Base-by-base conservation (phyloP, 441 rosid species). In the Adansonia gregorii region DNA sequence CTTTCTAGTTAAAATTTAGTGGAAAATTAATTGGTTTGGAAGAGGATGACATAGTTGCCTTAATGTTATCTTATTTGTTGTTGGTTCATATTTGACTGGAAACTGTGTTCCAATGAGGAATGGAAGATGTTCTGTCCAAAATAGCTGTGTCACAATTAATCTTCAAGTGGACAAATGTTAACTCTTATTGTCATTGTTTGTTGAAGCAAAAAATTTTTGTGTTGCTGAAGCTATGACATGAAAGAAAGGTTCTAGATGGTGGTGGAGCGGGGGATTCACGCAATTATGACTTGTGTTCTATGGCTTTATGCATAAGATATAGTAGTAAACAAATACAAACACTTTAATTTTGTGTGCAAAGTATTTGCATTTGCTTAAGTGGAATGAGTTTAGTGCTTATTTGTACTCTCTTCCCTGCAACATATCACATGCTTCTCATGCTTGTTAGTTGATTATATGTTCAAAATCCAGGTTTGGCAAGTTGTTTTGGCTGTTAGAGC, bases 381-480 rank as follows among this genome's bases (percentile, higher is more conserved):
- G 72, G 14, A 56, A n/a, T 63, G 75, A 51, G 8, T 54, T 76
- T 63, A 35, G 45, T 72, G 69, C 54, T 80, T 65, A 70, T 67
- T 61, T 59, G 31, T 58, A 27, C 24, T 63, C 66, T 45, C 51
- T 10, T 27, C 22, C 27, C 52, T 35, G 41, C 41, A 67, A 39
- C 19, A n/a, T 19, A 19, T 49, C 48, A 11, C 22, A 14, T 48
- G 61, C 17, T 54, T 51, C 45, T 75, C 52, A 6, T 41, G 61
- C 71, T 51, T 81, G 71, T 73, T 39, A 67, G 54, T 51, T 70
- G 31, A 27, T 72, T 64, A 52, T 65, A 12, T 19, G 52, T 55
- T 78, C 79, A 35, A 64, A 79, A 58, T 76, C 74, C 83, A 97
- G 99, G 99, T 95, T 55, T 97, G 99, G 99, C 99, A 97, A 89